Percentiles rank a stretch among this genome's conserved stretches.
Evolutionary conservation across 345 rosid genomes (phyloP).

Genomic region (Hibiscus mutabilis): DNA sequence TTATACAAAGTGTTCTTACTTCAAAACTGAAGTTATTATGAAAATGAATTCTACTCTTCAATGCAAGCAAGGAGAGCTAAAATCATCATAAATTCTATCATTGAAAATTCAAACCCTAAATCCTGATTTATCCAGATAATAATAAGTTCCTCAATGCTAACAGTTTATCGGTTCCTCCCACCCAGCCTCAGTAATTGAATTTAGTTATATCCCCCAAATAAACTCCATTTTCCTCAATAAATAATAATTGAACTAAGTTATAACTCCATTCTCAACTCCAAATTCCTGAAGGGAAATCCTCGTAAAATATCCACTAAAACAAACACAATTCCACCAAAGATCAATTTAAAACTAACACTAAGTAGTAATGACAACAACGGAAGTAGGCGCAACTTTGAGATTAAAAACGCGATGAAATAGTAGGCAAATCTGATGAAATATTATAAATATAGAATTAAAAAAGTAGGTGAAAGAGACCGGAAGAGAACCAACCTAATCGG

Average conservation of each 20-base stretch:
- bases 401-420: neutral
- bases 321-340: neutral
- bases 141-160: neutral
- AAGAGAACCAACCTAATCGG: constrained; percentile 36
- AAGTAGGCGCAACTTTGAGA: neutral
- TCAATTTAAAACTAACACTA: neutral
- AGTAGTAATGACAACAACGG: neutral
- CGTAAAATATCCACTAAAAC: neutral
- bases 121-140: neutral
- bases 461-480: constrained; percentile 4
- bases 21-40: neutral
- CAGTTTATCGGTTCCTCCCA: neutral
- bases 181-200: neutral
- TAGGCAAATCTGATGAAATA: neutral
- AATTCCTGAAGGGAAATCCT: neutral
- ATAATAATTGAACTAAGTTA: neutral
- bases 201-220: neutral
- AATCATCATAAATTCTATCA: neutral
- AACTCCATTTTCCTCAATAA: neutral
- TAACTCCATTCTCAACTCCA: neutral
- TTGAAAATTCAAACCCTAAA: constrained; percentile 2
- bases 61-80: neutral
- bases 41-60: neutral
- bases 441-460: neutral
- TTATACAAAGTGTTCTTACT: constrained; percentile 2